Evolutionary conservation across 2,329 filamentous ascomycete species (phyloP), one percentile per base, ranked within the genome.

Genomic region (Xylogone sp.): DNA sequence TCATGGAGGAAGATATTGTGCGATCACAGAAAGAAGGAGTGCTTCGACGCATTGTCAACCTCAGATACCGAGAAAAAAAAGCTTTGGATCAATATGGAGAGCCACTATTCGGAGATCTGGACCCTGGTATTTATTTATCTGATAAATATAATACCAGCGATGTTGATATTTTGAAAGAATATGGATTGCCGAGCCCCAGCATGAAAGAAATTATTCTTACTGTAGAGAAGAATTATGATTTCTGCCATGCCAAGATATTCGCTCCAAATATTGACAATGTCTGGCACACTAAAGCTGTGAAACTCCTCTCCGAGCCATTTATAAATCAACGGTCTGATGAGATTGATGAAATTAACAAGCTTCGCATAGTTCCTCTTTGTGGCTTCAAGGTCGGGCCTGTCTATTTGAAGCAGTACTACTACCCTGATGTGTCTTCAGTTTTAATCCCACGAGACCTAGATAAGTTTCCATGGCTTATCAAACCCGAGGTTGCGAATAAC

Each of bases 361-460:
- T 27, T 27, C 10, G 10, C 10, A 27, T 27, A 27, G 10, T 27
- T 10, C 24, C 24, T 10, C 24, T 27, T 27, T 27, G 24, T 27
- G n/a, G n/a, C n/a, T n/a, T n/a, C n/a, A n/a, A n/a, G n/a, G n/a
- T n/a, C n/a, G n/a, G n/a, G n/a, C n/a, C n/a, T n/a, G n/a, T n/a
- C n/a, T n/a, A n/a, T n/a, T n/a, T n/a, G n/a, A n/a, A n/a, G n/a
- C n/a, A n/a, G n/a, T n/a, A n/a, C n/a, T 27, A 27, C 10, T 27
- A 27, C 10, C 24, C 24, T 27, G 10, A 10, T 27, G 24, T 27
- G 24, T 27, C 24, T 27, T 27, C 24, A 27, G 24, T 27, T 5
- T 10, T 10, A 10, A 27, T 58, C 42, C 56, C 56, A 19, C 49
- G n/a, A 10, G 49, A 58, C 53, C 54, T 58, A 44, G 47, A 50